Conservation (phyloP, 2,329 filamentous ascomycete genomes). For the Nemania sp. region DNA sequence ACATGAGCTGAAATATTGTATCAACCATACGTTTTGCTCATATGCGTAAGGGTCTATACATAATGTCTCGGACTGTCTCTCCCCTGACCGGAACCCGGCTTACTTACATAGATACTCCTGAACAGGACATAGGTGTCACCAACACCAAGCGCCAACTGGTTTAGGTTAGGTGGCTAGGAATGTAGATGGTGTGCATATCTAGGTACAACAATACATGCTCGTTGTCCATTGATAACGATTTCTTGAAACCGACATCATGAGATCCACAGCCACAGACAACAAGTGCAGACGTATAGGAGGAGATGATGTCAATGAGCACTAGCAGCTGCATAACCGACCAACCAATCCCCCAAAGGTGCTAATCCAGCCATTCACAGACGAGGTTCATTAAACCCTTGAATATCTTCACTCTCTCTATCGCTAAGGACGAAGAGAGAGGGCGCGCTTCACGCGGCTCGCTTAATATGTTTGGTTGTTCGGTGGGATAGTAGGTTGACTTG, state of each 20-base stretch:
- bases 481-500: background rate
- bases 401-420: background rate
- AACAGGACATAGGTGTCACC: background rate
- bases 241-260: slow-evolving; percentile 6
- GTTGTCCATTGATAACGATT: slow-evolving; percentile 1
- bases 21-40: slow-evolving; percentile 1
- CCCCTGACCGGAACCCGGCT: no score
- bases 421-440: slow-evolving; percentile 17
- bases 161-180: background rate
- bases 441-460: slow-evolving; percentile 29
- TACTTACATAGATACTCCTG: no score
- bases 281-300: background rate
- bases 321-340: slow-evolving; percentile 11
- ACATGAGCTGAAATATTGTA: background rate
- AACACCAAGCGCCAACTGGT: background rate
- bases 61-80: slow-evolving; percentile 10
- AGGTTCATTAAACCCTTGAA: background rate
- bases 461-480: background rate
- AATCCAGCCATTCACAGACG: background rate
- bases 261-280: slow-evolving; percentile 2
- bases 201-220: background rate
- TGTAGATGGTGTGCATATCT: background rate
- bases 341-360: slow-evolving; percentile 1
- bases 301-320: slow-evolving; percentile 31
- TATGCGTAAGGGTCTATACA: background rate